Evolutionary conservation across 495 filamentous ascomycete genomes (phyloP).

Genomic region (Penicillium robsamsonii): DNA sequence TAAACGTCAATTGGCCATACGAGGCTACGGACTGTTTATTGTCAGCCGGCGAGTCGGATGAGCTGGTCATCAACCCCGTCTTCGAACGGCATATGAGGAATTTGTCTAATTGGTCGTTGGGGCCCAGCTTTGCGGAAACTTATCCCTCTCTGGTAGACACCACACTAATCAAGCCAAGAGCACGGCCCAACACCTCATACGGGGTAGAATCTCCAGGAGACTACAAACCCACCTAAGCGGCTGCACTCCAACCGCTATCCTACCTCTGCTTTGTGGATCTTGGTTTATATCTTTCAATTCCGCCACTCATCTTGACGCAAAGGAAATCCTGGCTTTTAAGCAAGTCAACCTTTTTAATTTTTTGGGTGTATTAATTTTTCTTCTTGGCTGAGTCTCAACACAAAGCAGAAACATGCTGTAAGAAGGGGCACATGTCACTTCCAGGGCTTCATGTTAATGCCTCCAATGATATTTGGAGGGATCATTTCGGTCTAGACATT

Average conservation of each 20-base stretch:
- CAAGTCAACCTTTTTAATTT: neutral
- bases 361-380: neutral
- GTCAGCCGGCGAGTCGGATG: slow-evolving; percentile 51
- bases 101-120: slow-evolving; percentile 74
- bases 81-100: slow-evolving; percentile 72
- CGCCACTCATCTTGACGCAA: neutral
- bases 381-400: neutral
- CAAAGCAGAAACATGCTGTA: neutral
- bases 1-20: slow-evolving; percentile 77
- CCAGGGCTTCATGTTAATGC: neutral
- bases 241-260: neutral
- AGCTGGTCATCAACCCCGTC: slow-evolving; percentile 71
- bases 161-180: slow-evolving; percentile 36
- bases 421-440: neutral
- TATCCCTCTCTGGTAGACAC: slow-evolving; percentile 62
- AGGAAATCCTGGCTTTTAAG: neutral
- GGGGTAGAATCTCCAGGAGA: neutral
- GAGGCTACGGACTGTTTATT: slow-evolving; percentile 61
- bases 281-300: slow-evolving; percentile 3
- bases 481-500: neutral
- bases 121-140: slow-evolving; percentile 59
- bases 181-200: neutral
- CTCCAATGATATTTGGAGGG: neutral
- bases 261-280: slow-evolving; percentile 10
- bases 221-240: neutral